Evolutionary conservation across 768 basidiomycete species (phyloP).

Genomic region (Hericium alpestre): DNA sequence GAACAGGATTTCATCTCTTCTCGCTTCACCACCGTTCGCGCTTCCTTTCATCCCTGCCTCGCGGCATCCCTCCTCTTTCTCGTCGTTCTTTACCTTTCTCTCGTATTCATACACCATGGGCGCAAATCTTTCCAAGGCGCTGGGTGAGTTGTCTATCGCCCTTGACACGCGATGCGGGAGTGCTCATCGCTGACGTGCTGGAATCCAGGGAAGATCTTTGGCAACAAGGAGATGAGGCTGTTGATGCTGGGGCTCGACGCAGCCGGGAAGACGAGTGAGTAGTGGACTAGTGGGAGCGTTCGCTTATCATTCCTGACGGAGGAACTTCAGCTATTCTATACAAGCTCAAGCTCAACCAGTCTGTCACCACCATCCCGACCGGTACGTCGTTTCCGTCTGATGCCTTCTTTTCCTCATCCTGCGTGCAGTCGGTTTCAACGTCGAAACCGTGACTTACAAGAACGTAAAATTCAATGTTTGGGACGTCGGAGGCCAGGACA

Average conservation of each 20-base stretch:
- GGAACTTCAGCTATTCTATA: slow-evolving; percentile 77
- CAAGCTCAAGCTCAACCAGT: slow-evolving; percentile 98
- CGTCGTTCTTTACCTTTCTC: slow-evolving; percentile 54
- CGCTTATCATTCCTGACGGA: slow-evolving; percentile 1
- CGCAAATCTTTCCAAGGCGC: slow-evolving; percentile 77
- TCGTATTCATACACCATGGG: slow-evolving; percentile 49
- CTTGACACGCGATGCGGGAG: not conserved
- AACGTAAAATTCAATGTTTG: slow-evolving; percentile 93
- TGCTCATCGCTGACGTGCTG: slow-evolving; percentile 6
- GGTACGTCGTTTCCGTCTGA: slow-evolving; percentile 35
- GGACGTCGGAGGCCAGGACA: slow-evolving; percentile 99
- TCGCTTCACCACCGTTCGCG: not conserved
- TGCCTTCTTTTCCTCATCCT: not conserved
- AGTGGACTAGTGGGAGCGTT: not conserved
- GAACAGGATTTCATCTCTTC: not conserved
- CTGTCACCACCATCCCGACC: slow-evolving; percentile 96
- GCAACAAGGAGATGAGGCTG: slow-evolving; percentile 98
- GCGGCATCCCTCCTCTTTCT: slow-evolving; percentile 13
- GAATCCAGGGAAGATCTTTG: slow-evolving; percentile 84
- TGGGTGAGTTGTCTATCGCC: slow-evolving; percentile 36
- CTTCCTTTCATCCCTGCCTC: slow-evolving; percentile 1
- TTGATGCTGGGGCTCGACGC: slow-evolving; percentile 97
- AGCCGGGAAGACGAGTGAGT: slow-evolving; percentile 95
- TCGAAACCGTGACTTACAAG: slow-evolving; percentile 98
- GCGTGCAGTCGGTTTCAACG: slow-evolving; percentile 88